Percentiles rank a stretch among this genome's conserved stretches.
phyloP scores from a whole-genome alignment of 306 rosid species.

The Elaeagnus macrophylla region DNA sequence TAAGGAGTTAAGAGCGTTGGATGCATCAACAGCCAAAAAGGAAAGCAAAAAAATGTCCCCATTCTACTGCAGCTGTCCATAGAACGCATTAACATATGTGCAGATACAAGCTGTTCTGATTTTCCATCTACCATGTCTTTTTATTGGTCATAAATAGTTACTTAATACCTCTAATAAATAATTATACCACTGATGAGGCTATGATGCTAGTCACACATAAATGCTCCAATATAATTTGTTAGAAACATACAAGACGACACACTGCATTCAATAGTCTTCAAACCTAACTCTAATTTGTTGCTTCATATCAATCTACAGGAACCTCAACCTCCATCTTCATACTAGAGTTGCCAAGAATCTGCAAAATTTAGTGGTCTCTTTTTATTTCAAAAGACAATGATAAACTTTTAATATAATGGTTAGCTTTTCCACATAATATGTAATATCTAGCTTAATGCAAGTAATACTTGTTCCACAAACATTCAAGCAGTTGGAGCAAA shows the following conservation, averaged over 20 bases:
- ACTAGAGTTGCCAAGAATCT: constrained; percentile 52
- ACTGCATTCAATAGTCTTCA: constrained; percentile 3
- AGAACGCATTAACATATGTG: no score
- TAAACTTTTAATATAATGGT: background rate
- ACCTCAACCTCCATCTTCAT: constrained; percentile 74
- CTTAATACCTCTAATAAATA: no score
- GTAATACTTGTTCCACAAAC: background rate
- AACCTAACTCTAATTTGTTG: constrained; percentile 2
- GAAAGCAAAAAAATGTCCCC: background rate
- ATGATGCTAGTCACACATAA: background rate
- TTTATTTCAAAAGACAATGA: background rate
- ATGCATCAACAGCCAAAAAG: constrained; percentile 2
- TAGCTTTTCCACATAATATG: background rate
- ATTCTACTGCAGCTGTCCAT: no score
- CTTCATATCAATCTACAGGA: constrained; percentile 42
- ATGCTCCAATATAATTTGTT: background rate
- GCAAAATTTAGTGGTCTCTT: constrained; percentile 13
- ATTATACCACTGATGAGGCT: no score
- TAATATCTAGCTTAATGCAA: background rate
- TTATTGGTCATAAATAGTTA: no score
- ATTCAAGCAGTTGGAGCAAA: constrained; percentile 6
- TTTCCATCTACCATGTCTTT: no score
- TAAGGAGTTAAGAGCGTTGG: no score
- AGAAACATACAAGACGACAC: constrained; percentile 6
- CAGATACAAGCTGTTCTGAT: no score